phyloP scores from a whole-genome alignment of 1,284 basidiomycete genomes.

The Trichosporon sp. region DNA sequence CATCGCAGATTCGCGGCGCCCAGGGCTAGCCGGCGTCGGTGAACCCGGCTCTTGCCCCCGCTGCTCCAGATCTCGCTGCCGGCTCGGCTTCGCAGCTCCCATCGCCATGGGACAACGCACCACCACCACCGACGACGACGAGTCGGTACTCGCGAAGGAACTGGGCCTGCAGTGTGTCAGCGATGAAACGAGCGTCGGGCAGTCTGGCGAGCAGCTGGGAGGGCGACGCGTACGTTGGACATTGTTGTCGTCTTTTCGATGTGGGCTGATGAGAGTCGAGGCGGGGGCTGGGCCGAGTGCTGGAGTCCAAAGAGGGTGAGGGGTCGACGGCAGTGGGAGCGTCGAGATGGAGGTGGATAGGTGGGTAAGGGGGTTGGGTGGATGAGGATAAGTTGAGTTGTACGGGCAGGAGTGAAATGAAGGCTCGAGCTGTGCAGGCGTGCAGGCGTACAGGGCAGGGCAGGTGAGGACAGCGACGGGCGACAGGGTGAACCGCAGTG shows the following conservation, averaged over 20 bases:
- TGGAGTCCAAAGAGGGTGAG: constrained; percentile 1
- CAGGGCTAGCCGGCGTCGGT: background rate
- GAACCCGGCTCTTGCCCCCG: background rate
- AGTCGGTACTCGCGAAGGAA: constrained; percentile 95
- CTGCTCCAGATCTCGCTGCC: background rate
- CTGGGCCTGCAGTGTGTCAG: constrained; percentile 66
- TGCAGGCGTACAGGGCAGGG: background rate
- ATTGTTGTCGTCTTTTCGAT: constrained; percentile 18
- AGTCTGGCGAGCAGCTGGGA: background rate
- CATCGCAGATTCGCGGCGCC: constrained; percentile 12
- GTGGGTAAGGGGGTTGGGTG: background rate
- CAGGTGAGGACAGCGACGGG: no score
- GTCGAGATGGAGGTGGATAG: background rate
- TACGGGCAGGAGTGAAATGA: constrained; percentile 7
- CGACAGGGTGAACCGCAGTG: background rate
- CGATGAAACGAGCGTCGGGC: background rate
- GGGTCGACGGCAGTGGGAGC: background rate
- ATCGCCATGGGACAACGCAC: constrained; percentile 60
- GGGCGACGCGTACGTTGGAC: constrained; percentile 26
- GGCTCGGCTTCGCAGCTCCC: background rate
- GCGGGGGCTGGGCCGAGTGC: no score
- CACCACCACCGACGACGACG: constrained; percentile 97
- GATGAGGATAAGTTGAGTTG: background rate
- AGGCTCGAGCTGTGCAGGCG: constrained; percentile 15
- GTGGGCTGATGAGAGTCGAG: background rate